These are phyloP conservation scores for Clausena lansium DNA, from an alignment of 345 rosid species.

Conservation along the genomic window DNA sequence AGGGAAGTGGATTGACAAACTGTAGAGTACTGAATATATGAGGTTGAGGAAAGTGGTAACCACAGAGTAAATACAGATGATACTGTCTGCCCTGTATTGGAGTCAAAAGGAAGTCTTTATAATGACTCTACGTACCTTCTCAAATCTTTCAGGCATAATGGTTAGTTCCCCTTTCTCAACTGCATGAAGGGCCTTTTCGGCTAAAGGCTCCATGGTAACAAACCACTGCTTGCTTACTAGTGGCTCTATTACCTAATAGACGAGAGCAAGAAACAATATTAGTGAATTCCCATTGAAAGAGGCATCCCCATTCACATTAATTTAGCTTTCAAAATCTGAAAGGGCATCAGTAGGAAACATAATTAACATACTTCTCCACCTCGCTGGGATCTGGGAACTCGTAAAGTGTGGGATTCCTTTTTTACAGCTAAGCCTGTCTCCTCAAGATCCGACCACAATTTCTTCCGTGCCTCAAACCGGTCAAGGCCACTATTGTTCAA, in stretches of 20 bases:
- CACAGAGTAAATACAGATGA: not conserved
- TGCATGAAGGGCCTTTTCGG: constrained; percentile 91
- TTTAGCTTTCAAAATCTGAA: constrained; percentile 10
- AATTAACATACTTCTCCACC: constrained; percentile 83
- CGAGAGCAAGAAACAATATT: constrained; percentile 11
- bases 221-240: constrained; percentile 97
- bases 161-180: constrained; percentile 76
- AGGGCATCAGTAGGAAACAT: constrained; percentile 12
- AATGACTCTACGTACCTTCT: constrained; percentile 56
- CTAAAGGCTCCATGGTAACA: constrained; percentile 89
- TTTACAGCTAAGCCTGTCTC: constrained; percentile 88
- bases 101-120: constrained; percentile 11
- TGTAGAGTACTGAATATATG: not conserved
- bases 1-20: not conserved
- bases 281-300: constrained; percentile 12
- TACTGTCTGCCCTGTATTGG: not conserved
- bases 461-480: constrained; percentile 87
- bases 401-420: constrained; percentile 66
- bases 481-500: constrained; percentile 73
- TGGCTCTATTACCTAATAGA: constrained; percentile 80
- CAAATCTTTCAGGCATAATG: constrained; percentile 92
- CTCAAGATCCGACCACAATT: constrained; percentile 92
- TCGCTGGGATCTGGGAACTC: constrained; percentile 97
- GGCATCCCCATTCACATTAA: constrained; percentile 6
- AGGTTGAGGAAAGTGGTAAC: not conserved